Percentiles rank a stretch among this genome's conserved stretches.
These are phyloP conservation scores for Xylaria telfairii DNA, from an alignment of 495 filamentous ascomycete species.

Conservation along the genomic window DNA sequence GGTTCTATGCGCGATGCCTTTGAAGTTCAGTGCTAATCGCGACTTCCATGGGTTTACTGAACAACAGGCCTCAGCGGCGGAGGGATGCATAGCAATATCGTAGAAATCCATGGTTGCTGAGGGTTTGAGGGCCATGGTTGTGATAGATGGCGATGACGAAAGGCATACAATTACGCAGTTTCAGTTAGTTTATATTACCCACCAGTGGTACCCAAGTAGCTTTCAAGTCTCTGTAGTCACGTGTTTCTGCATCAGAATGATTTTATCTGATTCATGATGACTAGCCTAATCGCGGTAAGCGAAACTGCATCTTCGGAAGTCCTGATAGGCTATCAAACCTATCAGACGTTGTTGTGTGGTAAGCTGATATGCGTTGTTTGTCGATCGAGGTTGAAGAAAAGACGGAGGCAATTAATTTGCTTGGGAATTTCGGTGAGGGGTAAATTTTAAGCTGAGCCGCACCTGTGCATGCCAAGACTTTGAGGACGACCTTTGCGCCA, in stretches of 20 bases:
- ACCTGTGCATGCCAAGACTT: too few relatives aligned
- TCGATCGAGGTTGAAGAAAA: background rate
- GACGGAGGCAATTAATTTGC: constrained; percentile 36
- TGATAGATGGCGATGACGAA: background rate
- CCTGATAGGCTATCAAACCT: background rate
- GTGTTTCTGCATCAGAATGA: background rate
- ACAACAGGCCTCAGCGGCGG: constrained; percentile 38
- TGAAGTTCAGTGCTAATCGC: constrained; percentile 67
- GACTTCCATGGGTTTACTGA: constrained; percentile 67
- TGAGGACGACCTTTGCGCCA: too few relatives aligned
- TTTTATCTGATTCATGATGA: background rate
- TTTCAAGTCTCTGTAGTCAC: background rate
- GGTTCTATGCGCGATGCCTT: constrained; percentile 56
- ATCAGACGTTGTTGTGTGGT: background rate
- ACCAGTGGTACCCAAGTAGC: background rate
- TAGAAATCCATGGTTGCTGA: constrained; percentile 48
- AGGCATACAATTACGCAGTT: background rate
- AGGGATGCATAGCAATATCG: constrained; percentile 58
- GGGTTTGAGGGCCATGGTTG: background rate
- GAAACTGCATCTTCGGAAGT: background rate
- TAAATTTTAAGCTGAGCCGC: background rate
- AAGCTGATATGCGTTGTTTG: background rate
- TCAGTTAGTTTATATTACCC: background rate
- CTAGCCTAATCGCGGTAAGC: background rate
- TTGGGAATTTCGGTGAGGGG: background rate